phyloP scores from a whole-genome alignment of 306 rosid genomes.

The Trifolium fragiferum region DNA sequence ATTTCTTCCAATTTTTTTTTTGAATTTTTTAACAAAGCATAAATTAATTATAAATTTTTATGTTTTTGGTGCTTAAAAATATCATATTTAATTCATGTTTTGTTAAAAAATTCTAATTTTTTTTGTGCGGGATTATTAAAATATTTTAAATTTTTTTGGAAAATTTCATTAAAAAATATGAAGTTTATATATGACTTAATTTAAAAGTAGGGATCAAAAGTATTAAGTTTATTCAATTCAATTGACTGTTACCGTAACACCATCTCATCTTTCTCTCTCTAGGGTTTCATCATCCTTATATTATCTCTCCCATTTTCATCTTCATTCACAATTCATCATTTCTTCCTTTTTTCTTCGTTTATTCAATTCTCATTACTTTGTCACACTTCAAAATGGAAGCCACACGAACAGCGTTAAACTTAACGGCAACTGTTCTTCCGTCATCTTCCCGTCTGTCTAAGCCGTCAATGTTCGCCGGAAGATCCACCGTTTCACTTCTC shows the following conservation, averaged over 20 bases:
- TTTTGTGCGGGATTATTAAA: too few species aligned
- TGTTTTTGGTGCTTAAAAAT: too few species aligned
- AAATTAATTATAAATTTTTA: too few species aligned
- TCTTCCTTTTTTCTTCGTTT: neutral
- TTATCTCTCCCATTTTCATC: slow-evolving; percentile 8
- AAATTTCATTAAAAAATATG: too few species aligned
- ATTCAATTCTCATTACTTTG: slow-evolving; percentile 16
- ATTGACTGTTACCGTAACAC: neutral
- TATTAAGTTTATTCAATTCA: neutral
- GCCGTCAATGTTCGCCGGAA: slow-evolving; percentile 37
- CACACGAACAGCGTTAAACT: slow-evolving; percentile 40
- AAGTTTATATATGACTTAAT: too few species aligned
- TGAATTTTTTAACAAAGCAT: too few species aligned
- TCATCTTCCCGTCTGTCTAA: slow-evolving; percentile 45
- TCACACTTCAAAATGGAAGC: slow-evolving; percentile 64
- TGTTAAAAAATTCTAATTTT: too few species aligned
- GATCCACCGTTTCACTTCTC: slow-evolving; percentile 51
- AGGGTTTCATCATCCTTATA: slow-evolving; percentile 20
- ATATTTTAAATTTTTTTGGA: too few species aligned
- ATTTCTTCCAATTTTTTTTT: too few species aligned
- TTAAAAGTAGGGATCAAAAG: too few species aligned
- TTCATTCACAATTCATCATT: neutral
- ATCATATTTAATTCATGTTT: too few species aligned
- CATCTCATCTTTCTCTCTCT: slow-evolving; percentile 9
- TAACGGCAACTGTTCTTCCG: slow-evolving; percentile 43